These are phyloP conservation scores for Syzygium aromaticum DNA, from an alignment of 345 rosid genomes.

Conservation along the genomic window DNA sequence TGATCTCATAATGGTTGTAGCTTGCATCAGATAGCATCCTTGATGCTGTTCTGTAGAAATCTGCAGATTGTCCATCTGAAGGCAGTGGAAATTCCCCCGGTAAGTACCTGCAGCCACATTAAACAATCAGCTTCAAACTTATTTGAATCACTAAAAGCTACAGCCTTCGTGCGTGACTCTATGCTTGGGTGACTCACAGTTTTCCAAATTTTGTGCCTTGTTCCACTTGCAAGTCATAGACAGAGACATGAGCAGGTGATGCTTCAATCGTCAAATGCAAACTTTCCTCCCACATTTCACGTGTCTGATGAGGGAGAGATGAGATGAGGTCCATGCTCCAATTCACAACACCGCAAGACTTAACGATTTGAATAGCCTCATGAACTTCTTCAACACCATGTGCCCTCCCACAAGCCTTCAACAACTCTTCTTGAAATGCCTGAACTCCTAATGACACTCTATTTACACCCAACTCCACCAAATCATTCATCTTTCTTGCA, in stretches of 20 bases:
- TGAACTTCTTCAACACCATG: constrained; percentile 71
- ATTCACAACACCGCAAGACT: constrained; percentile 55
- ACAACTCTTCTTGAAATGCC: constrained; percentile 81
- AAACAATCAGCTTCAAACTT: background rate
- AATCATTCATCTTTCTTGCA: constrained; percentile 38
- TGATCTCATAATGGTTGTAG: constrained; percentile 79
- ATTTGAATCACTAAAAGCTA: background rate
- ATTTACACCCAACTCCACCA: constrained; percentile 76
- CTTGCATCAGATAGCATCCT: constrained; percentile 52
- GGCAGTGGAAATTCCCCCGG: constrained; percentile 91
- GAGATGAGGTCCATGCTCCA: constrained; percentile 97
- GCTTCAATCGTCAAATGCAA: constrained; percentile 51
- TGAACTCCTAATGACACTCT: constrained; percentile 94
- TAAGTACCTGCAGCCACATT: constrained; percentile 52
- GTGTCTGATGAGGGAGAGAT: constrained; percentile 79
- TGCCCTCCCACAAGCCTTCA: constrained; percentile 89
- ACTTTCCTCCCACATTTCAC: constrained; percentile 83
- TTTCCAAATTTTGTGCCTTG: constrained; percentile 80
- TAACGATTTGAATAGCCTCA: constrained; percentile 65
- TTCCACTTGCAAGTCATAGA: constrained; percentile 97
- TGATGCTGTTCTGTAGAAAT: constrained; percentile 66
- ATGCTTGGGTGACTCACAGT: constrained; percentile 37
- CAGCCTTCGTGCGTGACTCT: background rate
- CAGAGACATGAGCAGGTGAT: constrained; percentile 66
- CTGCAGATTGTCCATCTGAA: constrained; percentile 71